These are phyloP conservation scores for Gilbertella persicaria DNA, from an alignment of 371 early-diverging fungal genomes.

Conservation along the genomic window DNA sequence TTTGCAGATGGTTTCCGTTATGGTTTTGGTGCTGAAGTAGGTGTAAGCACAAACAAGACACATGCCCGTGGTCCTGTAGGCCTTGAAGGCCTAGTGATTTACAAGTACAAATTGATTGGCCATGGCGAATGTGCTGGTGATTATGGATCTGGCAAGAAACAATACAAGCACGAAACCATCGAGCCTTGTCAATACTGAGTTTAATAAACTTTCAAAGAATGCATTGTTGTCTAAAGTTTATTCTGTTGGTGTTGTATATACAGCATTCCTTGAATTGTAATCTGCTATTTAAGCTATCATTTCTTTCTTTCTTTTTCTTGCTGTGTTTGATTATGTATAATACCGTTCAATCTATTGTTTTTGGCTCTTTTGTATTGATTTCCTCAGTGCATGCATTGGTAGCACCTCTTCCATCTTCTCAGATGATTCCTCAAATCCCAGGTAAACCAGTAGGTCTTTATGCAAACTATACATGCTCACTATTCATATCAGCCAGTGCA, in stretches of 20 bases:
- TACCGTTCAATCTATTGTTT: too few species aligned
- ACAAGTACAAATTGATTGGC: constrained; percentile 92
- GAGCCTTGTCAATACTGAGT: constrained; percentile 35
- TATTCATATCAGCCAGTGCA: not conserved
- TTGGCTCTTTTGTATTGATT: too few species aligned
- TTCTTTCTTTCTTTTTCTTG: not conserved
- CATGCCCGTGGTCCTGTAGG: constrained; percentile 98
- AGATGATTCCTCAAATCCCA: too few species aligned
- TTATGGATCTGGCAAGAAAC: constrained; percentile 78
- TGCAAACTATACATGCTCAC: too few species aligned
- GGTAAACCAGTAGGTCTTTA: too few species aligned
- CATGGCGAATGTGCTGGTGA: constrained; percentile 83
- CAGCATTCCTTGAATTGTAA: not conserved
- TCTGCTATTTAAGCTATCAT: not conserved
- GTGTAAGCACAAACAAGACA: constrained; percentile 96
- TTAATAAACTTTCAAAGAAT: constrained; percentile 9
- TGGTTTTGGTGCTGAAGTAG: constrained; percentile 97
- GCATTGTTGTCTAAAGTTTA: not conserved
- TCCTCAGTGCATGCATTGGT: too few species aligned
- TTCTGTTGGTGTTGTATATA: not conserved
- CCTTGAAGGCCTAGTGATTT: constrained; percentile 93
- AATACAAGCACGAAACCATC: constrained; percentile 69
- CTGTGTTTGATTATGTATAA: too few species aligned
- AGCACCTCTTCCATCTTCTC: too few species aligned
- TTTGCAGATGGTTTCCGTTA: constrained; percentile 98